Evolutionary conservation across 2,329 filamentous ascomycete species (phyloP).

Genomic region (Fusarium subtropicale): DNA sequence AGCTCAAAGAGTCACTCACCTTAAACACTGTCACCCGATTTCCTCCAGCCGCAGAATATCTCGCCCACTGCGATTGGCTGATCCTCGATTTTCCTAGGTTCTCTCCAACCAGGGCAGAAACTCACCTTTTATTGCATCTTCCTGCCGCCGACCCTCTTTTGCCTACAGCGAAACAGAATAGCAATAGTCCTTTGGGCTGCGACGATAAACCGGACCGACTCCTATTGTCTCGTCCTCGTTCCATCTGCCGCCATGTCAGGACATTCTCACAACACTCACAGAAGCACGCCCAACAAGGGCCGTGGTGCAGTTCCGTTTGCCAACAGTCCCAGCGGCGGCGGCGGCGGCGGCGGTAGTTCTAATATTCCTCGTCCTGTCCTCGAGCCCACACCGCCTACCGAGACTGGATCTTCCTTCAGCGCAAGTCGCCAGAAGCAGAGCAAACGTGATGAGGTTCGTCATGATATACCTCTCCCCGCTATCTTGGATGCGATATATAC

Average conservation of each 20-base stretch:
- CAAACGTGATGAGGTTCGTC: slow-evolving; percentile 95
- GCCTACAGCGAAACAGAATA: slow-evolving; percentile 33
- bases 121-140: slow-evolving; percentile 32
- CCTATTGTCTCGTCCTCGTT: slow-evolving; percentile 34
- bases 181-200: slow-evolving; percentile 36
- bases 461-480: slow-evolving; percentile 16
- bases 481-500: slow-evolving; percentile 24
- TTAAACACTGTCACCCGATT: slow-evolving; percentile 46
- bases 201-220: slow-evolving; percentile 37
- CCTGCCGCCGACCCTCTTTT: slow-evolving; percentile 32
- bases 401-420: slow-evolving; percentile 78
- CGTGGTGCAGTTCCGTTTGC: slow-evolving; percentile 70
- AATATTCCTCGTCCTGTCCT: slow-evolving; percentile 79
- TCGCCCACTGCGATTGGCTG: slow-evolving; percentile 46
- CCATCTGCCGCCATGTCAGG: slow-evolving; percentile 61
- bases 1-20: slow-evolving; percentile 32
- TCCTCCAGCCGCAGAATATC: slow-evolving; percentile 43
- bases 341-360: slow-evolving; percentile 59
- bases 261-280: slow-evolving; percentile 64
- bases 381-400: slow-evolving; percentile 67
- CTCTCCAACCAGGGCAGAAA: slow-evolving; percentile 31
- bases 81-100: slow-evolving; percentile 30
- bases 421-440: slow-evolving; percentile 95
- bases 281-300: slow-evolving; percentile 75
- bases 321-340: slow-evolving; percentile 64